Evolutionary conservation across 495 filamentous ascomycete genomes (phyloP).

Genomic region (Xylaria castorea): DNA sequence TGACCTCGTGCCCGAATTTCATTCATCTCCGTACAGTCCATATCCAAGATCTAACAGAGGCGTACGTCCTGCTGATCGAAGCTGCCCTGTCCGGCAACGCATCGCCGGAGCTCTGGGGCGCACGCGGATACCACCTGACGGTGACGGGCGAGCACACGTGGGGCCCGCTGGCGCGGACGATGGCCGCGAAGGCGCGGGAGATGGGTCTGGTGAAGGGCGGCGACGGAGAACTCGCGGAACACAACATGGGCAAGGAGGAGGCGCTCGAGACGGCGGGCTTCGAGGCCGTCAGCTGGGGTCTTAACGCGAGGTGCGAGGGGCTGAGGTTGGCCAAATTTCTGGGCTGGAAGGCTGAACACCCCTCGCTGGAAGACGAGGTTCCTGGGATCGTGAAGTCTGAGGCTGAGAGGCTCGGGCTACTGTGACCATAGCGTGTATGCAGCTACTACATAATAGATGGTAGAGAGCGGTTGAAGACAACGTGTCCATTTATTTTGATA

Average conservation of each 20-base stretch:
- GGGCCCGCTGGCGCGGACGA: conserved; percentile 64
- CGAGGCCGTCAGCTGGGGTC: conserved; percentile 58
- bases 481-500: neutral
- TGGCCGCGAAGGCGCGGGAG: conserved; percentile 63
- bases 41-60: conserved; percentile 67
- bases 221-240: conserved; percentile 43
- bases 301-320: conserved; percentile 59
- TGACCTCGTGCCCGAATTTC: neutral
- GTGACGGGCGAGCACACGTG: conserved; percentile 71
- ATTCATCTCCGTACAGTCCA: conserved; percentile 48
- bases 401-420: conserved; percentile 30
- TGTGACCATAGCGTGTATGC: neutral
- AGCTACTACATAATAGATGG: neutral
- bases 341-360: conserved; percentile 58
- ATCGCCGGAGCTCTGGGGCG: conserved; percentile 66
- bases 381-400: conserved; percentile 56
- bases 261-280: conserved; percentile 42
- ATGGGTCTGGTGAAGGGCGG: conserved; percentile 63
- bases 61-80: conserved; percentile 66
- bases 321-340: conserved; percentile 57
- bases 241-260: conserved; percentile 27
- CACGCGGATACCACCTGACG: conserved; percentile 71
- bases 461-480: neutral
- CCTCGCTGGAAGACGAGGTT: conserved; percentile 54
- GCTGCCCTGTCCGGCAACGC: conserved; percentile 63